Evolutionary conservation across 2,329 filamentous ascomycete species (phyloP).

Genomic region (Venturiaceae sp.): DNA sequence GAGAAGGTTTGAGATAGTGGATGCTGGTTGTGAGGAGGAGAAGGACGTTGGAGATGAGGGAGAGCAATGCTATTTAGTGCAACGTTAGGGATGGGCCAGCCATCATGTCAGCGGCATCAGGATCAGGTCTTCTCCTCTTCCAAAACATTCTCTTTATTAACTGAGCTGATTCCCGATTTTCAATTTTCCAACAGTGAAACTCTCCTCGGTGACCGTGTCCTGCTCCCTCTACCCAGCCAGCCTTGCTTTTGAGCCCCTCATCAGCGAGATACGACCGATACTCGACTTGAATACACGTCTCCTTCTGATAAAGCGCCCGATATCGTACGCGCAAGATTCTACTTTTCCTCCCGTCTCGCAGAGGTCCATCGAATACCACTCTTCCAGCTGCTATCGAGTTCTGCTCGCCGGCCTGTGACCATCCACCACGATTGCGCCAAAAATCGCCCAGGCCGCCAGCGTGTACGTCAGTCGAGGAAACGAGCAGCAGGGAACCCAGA

Average conservation of each 20-base stretch:
- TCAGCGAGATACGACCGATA: neutral
- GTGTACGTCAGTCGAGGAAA: neutral
- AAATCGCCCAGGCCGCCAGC: neutral
- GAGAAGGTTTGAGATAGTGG: neutral
- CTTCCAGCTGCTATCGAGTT: neutral
- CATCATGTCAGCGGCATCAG: neutral
- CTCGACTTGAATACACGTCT: too few species aligned
- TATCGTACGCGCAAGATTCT: neutral
- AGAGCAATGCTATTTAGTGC: neutral
- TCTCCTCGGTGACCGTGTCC: neutral
- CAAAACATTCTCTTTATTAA: neutral
- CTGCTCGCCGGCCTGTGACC: neutral
- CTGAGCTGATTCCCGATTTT: neutral
- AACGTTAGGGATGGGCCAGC: neutral
- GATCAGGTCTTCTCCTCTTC: neutral
- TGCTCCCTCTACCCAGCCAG: too few species aligned
- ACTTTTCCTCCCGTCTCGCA: neutral
- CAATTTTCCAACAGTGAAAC: neutral
- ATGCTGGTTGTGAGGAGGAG: neutral
- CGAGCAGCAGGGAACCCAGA: neutral
- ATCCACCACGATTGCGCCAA: neutral
- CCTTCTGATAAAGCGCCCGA: neutral
- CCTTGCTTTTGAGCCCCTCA: neutral
- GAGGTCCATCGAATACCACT: neutral
- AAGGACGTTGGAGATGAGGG: neutral